Evolutionary conservation across 1,284 basidiomycete species (phyloP), one percentile per base, ranked within the genome.

Genomic region (Laetiporus sulphureus): DNA sequence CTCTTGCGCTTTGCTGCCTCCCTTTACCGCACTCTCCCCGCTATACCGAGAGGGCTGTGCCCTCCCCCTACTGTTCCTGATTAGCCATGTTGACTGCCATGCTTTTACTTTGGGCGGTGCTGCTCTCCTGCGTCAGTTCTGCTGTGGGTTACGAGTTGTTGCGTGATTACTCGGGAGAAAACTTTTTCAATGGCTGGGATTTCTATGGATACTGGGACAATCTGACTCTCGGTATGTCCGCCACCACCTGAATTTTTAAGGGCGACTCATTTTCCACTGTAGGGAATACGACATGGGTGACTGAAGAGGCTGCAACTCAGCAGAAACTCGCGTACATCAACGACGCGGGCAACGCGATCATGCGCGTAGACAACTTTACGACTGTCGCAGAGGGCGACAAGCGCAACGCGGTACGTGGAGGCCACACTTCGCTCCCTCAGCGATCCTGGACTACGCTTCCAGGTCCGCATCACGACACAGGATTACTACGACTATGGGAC

Each of bases 131-230:
- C 24, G 44, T 38, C 15, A 33, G 41, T n/a, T 38, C 48, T 8
- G 43, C 43, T 15, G 10, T 37, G 10, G 48, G 43, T 15, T 78
- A 72, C 49, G 57, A 63, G 18, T 65, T 75, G 4, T 53, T 72
- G 5, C 65, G 65, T 38, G 70, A 75, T 44, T 76, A 78, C 49
- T 63, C 69, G 12, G 77, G 77, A 3, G 34, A 54, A 15, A 64
- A 59, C 6, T 84, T 83, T 60, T 82, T 83, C 55, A 66, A 76
- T 47, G 61, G 65, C 15, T 83, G 76, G 73, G 70, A 74, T 36
- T 83, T 72, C 54, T 79, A 72, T 50, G 74, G 73, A 1, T 65
- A 59, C 40, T 72, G 72, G 44, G 79, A 82, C 48, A 78, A 81
- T 48, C 69, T 78, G 32, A 82, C 79, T 1, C 71, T 72, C 59